phyloP scores from a whole-genome alignment of 1,284 basidiomycete genomes.

The Singerocomus inundabilis region DNA sequence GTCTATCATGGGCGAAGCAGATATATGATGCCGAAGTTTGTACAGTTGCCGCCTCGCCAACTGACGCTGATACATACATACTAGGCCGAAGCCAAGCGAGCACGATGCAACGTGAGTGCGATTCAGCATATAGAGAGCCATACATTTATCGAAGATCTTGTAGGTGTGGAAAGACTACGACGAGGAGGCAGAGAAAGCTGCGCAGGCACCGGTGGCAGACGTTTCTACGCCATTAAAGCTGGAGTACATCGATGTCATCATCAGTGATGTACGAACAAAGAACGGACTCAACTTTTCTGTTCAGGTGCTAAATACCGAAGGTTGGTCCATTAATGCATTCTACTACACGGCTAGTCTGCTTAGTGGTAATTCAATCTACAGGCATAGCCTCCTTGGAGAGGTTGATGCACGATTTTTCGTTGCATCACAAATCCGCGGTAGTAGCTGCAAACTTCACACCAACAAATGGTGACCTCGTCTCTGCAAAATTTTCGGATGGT shows the following conservation, averaged over 20 bases:
- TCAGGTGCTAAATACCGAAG: constrained; percentile 87
- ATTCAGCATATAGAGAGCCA: background rate
- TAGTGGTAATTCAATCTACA: constrained; percentile 29
- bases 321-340: constrained; percentile 39
- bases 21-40: constrained; percentile 81
- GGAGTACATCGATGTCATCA: constrained; percentile 89
- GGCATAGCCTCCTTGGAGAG: constrained; percentile 87
- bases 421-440: constrained; percentile 72
- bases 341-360: background rate
- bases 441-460: constrained; percentile 70
- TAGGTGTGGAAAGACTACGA: constrained; percentile 86
- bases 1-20: constrained; percentile 74
- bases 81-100: constrained; percentile 76
- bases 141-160: constrained; percentile 1
- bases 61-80: constrained; percentile 9
- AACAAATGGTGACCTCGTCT: constrained; percentile 84
- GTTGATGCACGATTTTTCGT: constrained; percentile 90
- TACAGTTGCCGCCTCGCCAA: constrained; percentile 11
- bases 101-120: constrained; percentile 67
- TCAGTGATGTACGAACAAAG: constrained; percentile 82
- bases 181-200: constrained; percentile 58
- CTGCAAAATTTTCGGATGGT: constrained; percentile 87
- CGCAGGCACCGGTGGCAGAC: constrained; percentile 44
- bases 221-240: constrained; percentile 61
- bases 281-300: constrained; percentile 86